A percentile compares a stretch with the other conserved stretches of the same genome.
phyloP scores from a whole-genome alignment of 345 rosid species.

The Rhizophora mangle region DNA sequence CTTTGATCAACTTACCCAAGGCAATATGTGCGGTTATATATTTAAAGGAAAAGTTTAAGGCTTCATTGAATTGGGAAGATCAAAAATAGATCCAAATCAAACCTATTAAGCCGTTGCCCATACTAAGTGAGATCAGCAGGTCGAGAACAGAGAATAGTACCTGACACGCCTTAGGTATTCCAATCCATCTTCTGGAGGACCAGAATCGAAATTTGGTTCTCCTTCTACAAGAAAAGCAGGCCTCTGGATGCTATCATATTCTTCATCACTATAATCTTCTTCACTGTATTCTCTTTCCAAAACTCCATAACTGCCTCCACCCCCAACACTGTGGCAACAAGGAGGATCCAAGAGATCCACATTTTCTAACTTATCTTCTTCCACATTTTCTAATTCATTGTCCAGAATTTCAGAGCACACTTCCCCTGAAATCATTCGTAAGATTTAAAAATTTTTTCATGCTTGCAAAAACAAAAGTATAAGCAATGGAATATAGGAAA shows the following conservation, averaged over 20 bases:
- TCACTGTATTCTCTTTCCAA: constrained; percentile 43
- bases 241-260: constrained; percentile 65
- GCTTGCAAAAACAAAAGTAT: constrained; percentile 2
- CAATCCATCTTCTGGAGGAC: constrained; percentile 91
- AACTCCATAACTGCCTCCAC: constrained; percentile 25
- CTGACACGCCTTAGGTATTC: constrained; percentile 91
- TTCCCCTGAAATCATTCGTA: constrained; percentile 47
- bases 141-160: constrained; percentile 27
- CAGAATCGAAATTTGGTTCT: constrained; percentile 83
- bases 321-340: constrained; percentile 21
- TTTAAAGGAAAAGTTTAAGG: too few relatives aligned
- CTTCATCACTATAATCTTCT: constrained; percentile 59
- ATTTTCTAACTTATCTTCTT: constrained; percentile 25
- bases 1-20: background rate
- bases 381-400: constrained; percentile 23
- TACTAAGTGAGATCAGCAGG: too few relatives aligned
- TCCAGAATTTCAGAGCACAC: constrained; percentile 30
- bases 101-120: too few relatives aligned
- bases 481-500: background rate
- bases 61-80: too few relatives aligned
- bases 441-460: constrained; percentile 16
- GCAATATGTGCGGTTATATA: too few relatives aligned
- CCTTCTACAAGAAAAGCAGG: constrained; percentile 84
- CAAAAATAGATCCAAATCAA: too few relatives aligned
- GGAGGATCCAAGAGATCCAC: constrained; percentile 19